Percentiles rank a stretch among this genome's conserved stretches.
phyloP scores from a whole-genome alignment of 306 rosid genomes.

The Oemleria cerasiformis region DNA sequence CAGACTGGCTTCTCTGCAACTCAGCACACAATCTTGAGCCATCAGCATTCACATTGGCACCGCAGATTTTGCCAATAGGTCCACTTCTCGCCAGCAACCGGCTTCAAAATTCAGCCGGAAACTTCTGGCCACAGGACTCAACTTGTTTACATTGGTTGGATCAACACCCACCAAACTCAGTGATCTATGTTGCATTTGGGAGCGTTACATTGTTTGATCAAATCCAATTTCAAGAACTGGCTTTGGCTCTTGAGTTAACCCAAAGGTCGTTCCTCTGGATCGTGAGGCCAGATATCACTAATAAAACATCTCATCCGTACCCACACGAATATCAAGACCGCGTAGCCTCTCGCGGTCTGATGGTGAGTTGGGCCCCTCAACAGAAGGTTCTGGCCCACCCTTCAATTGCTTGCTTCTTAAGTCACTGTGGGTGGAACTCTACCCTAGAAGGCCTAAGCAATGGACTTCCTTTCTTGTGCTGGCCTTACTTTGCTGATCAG shows the following conservation, averaged over 20 bases:
- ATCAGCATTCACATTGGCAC: constrained; percentile 20
- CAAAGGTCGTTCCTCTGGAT: constrained; percentile 35
- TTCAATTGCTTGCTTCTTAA: constrained; percentile 42
- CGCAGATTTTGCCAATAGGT: constrained; percentile 32
- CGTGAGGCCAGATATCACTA: constrained; percentile 28
- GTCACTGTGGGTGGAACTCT: constrained; percentile 62
- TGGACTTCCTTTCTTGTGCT: constrained; percentile 39
- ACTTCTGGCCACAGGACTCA: constrained; percentile 35
- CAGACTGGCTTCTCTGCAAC: constrained; percentile 39
- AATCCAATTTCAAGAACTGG: constrained; percentile 30
- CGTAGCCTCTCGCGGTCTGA: constrained; percentile 10
- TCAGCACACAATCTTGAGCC: constrained; percentile 30
- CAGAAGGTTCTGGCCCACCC: constrained; percentile 39
- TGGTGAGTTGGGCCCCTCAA: constrained; percentile 41
- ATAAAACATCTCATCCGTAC: neutral
- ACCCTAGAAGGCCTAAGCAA: constrained; percentile 27
- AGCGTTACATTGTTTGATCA: constrained; percentile 24
- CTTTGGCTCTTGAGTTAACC: constrained; percentile 30
- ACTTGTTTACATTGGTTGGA: constrained; percentile 37
- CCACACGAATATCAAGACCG: constrained; percentile 15
- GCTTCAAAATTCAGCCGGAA: constrained; percentile 6
- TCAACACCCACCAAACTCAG: constrained; percentile 22
- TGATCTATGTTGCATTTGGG: constrained; percentile 41
- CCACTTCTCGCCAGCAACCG: constrained; percentile 27
- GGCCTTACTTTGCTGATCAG: constrained; percentile 32